These are phyloP conservation scores for Closterium sp. DNA, from an alignment of 139 green algal genomes.

Conservation along the genomic window DNA sequence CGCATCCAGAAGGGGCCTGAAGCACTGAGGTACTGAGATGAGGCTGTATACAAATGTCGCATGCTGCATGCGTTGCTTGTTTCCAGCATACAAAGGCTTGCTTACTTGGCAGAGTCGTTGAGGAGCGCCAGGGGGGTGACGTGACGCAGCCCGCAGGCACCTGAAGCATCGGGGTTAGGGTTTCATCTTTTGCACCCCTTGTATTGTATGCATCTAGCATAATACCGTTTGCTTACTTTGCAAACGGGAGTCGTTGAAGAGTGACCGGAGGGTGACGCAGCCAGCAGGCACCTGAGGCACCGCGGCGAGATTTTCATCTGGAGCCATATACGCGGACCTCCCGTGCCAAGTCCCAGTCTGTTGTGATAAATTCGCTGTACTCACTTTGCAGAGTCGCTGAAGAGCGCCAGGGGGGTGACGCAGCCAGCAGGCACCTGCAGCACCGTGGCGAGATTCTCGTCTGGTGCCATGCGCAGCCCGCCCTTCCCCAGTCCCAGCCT, in stretches of 20 bases:
- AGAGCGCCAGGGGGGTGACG: slow-evolving; percentile 16
- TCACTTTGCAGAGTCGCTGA: too few relatives aligned
- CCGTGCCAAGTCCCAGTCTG: too few relatives aligned
- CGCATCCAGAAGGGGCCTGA: too few relatives aligned
- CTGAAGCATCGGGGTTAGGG: background rate
- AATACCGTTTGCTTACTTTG: background rate
- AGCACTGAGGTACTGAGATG: too few relatives aligned
- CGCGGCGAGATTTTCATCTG: background rate
- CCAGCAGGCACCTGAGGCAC: slow-evolving; percentile 14
- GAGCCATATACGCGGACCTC: too few relatives aligned
- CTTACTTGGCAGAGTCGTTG: slow-evolving; percentile 14
- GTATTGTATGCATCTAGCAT: too few relatives aligned
- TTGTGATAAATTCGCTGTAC: too few relatives aligned
- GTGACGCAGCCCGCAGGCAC: slow-evolving; percentile 23
- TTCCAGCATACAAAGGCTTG: too few relatives aligned
- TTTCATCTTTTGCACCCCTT: too few relatives aligned
- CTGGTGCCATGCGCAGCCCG: slow-evolving; percentile 13
- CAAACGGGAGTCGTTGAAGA: slow-evolving; percentile 19
- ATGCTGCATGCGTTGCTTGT: too few relatives aligned
- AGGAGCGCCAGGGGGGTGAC: slow-evolving; percentile 10
- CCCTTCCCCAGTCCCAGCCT: slow-evolving; percentile 10
- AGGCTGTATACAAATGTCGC: too few relatives aligned
- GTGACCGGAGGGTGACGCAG: slow-evolving; percentile 6
- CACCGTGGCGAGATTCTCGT: background rate
- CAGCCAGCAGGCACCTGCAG: slow-evolving; percentile 13